Conservation (phyloP, 2,329 filamentous ascomycete genomes). For the Venturia asperata region DNA sequence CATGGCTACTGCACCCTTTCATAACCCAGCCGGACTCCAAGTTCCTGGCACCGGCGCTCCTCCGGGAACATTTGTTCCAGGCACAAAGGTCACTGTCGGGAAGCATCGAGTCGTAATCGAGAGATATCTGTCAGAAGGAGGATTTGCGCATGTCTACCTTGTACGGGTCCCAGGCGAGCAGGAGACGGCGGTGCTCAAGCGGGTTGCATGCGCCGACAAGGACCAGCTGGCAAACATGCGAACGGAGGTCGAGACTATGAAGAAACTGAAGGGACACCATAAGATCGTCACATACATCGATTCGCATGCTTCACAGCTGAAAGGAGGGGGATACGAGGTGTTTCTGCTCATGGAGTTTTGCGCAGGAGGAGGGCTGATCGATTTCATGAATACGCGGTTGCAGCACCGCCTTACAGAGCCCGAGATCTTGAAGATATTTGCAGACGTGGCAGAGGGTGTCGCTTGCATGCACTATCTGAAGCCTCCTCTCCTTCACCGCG, state of each 20-base stretch:
- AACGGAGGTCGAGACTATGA: slow-evolving; percentile 99
- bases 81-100: slow-evolving; percentile 95
- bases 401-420: slow-evolving; percentile 96
- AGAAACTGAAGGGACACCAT: slow-evolving; percentile 92
- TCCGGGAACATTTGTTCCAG: slow-evolving; percentile 77
- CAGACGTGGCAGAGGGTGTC: slow-evolving; percentile 89
- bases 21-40: slow-evolving; percentile 16
- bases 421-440: slow-evolving; percentile 95
- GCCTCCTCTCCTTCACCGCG: slow-evolving; percentile 82
- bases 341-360: slow-evolving; percentile 98
- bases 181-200: slow-evolving; percentile 79
- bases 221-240: slow-evolving; percentile 91
- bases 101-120: slow-evolving; percentile 88
- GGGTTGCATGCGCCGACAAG: slow-evolving; percentile 95
- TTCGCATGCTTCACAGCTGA: slow-evolving; percentile 90
- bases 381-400: slow-evolving; percentile 98
- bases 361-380: slow-evolving; percentile 87
- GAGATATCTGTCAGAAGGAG: slow-evolving; percentile 95
- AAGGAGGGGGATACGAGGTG: slow-evolving; percentile 91
- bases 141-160: slow-evolving; percentile 96
- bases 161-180: slow-evolving; percentile 72
- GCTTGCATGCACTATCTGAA: slow-evolving; percentile 99
- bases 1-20: slow-evolving; percentile 16
- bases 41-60: slow-evolving; percentile 27
- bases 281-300: slow-evolving; percentile 98